phyloP scores from a whole-genome alignment of 23 red algal species.

The Porphyridium purpureum region DNA sequence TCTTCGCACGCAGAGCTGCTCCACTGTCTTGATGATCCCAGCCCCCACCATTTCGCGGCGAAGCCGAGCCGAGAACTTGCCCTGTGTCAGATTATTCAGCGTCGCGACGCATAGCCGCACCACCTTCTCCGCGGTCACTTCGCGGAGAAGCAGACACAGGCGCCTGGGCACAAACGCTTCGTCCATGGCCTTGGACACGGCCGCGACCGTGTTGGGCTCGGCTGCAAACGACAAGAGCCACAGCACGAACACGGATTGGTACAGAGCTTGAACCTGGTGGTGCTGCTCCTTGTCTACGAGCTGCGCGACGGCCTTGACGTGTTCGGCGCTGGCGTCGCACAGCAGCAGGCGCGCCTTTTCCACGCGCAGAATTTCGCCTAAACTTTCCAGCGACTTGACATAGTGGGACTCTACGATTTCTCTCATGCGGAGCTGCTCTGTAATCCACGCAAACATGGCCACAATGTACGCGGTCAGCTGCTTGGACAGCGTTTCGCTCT shows the following conservation, averaged over 20 bases:
- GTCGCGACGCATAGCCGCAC: constrained; percentile 64
- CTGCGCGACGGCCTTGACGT: neutral
- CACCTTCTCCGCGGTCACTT: constrained; percentile 33
- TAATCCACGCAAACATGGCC: neutral
- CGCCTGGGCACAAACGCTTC: constrained; percentile 42
- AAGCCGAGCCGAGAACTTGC: constrained; percentile 2
- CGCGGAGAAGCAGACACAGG: constrained; percentile 30
- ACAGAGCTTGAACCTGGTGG: constrained; percentile 31
- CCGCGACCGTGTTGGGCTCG: constrained; percentile 2
- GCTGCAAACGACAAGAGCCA: constrained; percentile 76
- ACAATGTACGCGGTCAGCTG: neutral
- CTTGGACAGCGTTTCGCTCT: neutral
- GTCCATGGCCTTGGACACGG: constrained; percentile 29
- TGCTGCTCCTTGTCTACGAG: neutral
- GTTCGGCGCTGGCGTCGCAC: neutral
- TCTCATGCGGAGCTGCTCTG: neutral
- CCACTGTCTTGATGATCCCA: constrained; percentile 39
- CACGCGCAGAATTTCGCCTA: neutral
- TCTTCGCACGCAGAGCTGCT: constrained; percentile 24
- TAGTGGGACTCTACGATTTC: neutral
- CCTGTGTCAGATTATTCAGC: constrained; percentile 40
- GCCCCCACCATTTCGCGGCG: constrained; percentile 89
- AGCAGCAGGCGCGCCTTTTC: neutral
- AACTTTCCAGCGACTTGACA: neutral
- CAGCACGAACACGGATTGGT: constrained; percentile 59